These are phyloP conservation scores for Psilocybe azurescens DNA, from an alignment of 768 basidiomycete genomes.

Conservation along the genomic window DNA sequence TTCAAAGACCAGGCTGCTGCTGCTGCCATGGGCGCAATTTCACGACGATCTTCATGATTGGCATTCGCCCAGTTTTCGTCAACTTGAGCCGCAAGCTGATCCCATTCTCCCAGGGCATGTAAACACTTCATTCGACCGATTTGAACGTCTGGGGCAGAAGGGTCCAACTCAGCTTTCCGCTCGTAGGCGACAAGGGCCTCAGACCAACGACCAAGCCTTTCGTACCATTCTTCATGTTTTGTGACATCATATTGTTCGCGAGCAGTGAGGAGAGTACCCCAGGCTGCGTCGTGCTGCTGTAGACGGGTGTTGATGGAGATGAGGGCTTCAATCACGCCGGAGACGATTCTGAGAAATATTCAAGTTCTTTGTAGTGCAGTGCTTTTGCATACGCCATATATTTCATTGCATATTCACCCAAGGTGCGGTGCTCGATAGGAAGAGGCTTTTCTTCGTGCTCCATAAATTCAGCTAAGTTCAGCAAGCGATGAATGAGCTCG, in stretches of 20 bases:
- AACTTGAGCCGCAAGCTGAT: conserved; percentile 83
- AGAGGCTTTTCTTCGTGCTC: conserved; percentile 97
- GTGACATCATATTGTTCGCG: conserved; percentile 88
- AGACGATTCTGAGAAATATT: conserved; percentile 93
- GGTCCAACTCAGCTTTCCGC: conserved; percentile 76
- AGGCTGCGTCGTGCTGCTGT: conserved; percentile 97
- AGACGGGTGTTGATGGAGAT: conserved; percentile 97
- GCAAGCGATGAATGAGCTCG: conserved; percentile 87
- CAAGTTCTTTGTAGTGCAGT: conserved; percentile 97
- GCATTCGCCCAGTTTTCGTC: conserved; percentile 88
- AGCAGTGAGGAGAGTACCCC: conserved; percentile 93
- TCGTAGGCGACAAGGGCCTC: conserved; percentile 90
- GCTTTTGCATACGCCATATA: conserved; percentile 97
- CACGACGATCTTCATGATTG: conserved; percentile 80
- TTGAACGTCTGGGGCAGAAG: conserved; percentile 75
- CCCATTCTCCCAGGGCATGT: conserved; percentile 99
- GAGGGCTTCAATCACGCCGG: conserved; percentile 91
- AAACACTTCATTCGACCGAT: conserved; percentile 95
- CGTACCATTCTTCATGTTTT: conserved; percentile 98
- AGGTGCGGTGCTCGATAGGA: conserved; percentile 90
- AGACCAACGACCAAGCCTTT: conserved; percentile 95
- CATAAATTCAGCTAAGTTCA: conserved; percentile 98
- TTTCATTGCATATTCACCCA: conserved; percentile 93
- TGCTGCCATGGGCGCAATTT: conserved; percentile 96
- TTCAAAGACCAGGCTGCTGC: conserved; percentile 96